These are phyloP conservation scores for Globomyces pollinis-pini DNA, from an alignment of 192 early-diverging fungal genomes.

Conservation along the genomic window DNA sequence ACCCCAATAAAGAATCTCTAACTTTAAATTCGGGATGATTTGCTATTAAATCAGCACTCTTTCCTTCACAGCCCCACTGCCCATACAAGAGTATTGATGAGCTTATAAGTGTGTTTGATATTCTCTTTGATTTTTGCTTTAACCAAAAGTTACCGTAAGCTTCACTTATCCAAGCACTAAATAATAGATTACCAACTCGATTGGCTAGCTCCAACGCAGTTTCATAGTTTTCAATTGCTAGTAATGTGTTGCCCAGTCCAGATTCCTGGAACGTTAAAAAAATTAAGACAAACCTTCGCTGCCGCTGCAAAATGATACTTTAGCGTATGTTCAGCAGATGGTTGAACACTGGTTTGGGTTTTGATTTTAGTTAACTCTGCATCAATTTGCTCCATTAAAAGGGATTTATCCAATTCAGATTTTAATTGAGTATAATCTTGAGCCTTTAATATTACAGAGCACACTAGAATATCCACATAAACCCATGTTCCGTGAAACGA, in stretches of 20 bases:
- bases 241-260: conserved; percentile 6
- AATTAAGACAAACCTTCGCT: neutral
- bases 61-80: conserved; percentile 32
- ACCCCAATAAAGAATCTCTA: neutral
- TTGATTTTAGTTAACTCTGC: neutral
- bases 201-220: conserved; percentile 32
- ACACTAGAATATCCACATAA: conserved; percentile 7
- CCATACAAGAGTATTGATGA: conserved; percentile 30
- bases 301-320: neutral
- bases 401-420: neutral
- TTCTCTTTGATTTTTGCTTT: conserved; percentile 16
- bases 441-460: neutral
- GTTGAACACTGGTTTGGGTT: neutral
- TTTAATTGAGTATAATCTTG: neutral
- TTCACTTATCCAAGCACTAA: conserved; percentile 33
- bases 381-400: neutral
- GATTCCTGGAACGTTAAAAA: neutral
- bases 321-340: conserved; percentile 1
- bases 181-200: conserved; percentile 23
- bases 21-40: neutral
- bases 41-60: neutral
- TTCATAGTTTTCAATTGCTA: conserved; percentile 28
- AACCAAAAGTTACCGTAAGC: conserved; percentile 29
- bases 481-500: neutral
- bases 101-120: conserved; percentile 27